Base-by-base conservation (phyloP, 1,284 basidiomycete genomes). In the Sphaerobolus stellatus region DNA sequence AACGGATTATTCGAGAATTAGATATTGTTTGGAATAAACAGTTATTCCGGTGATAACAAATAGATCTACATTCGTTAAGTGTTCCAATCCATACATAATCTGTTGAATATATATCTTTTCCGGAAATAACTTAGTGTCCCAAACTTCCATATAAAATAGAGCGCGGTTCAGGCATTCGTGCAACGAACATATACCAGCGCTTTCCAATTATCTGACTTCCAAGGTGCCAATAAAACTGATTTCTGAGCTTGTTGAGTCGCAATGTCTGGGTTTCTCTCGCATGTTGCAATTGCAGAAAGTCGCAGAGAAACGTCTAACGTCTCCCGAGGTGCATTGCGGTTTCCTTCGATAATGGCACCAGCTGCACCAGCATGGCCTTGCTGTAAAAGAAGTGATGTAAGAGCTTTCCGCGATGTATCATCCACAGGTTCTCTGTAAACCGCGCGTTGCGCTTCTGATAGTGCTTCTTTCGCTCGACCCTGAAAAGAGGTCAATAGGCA, bases 161-260 rank as follows among this genome's bases (percentile, higher is more conserved):
- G n/a, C n/a, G n/a, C n/a, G n/a, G n/a, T n/a, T n/a, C n/a, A n/a
- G n/a, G n/a, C n/a, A 22, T 30, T 56, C 24, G 59, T 63, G 54
- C 70, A 68, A 53, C 71, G 74, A 56, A 81, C 76, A 66, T 78
- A 82, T 14, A 81, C 83, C 53, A 90, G 65, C 22, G 77, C 74
- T 59, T 76, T 69, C 89, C 90, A 91, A 51, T 74, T 78, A 28
- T 68, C 68, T 49, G 64, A 48, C 27, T 82, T 77, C 69, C 81
- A 86, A 1, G 91, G 91, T 14, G 78, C 73, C 38, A 91, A 70
- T 76, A 85, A 79, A 43, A 92, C 75, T 2, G 81, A 82, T 62
- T 80, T 82, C 68, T 91, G 86, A 8, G 84, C 82, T 40, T 75
- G 71, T 31, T 64, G 70, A 34, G 74, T 60, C 1, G 79, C 77